Percentiles rank a stretch among this genome's conserved stretches.
Conservation (phyloP, 202 grass and related monocot genomes). For the Miscanthus sacchariflorus region DNA sequence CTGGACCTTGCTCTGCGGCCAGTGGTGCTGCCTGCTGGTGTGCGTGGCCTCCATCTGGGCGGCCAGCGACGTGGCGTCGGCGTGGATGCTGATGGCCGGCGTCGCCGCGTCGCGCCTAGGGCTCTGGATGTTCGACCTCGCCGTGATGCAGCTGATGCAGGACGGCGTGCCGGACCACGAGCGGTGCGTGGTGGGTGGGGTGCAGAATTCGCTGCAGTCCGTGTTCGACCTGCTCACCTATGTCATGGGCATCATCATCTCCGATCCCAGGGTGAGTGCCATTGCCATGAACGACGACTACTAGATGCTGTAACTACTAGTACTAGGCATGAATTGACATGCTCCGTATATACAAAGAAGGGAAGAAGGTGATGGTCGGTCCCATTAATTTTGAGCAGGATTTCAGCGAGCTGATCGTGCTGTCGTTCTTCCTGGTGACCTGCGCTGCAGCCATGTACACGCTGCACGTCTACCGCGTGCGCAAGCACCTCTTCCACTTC, state of each 20-base stretch:
- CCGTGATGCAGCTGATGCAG: constrained; percentile 92
- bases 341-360: too few relatives aligned
- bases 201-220: constrained; percentile 93
- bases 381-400: constrained; percentile 47
- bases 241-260: constrained; percentile 90
- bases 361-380: too few relatives aligned
- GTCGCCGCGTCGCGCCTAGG: constrained; percentile 84
- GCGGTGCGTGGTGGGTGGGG: constrained; percentile 83
- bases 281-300: too few relatives aligned
- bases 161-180: constrained; percentile 74
- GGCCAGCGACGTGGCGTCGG: constrained; percentile 32
- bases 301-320: neutral
- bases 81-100: constrained; percentile 94
- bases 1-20: neutral
- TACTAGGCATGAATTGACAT: neutral
- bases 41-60: constrained; percentile 82
- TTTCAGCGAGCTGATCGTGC: constrained; percentile 71
- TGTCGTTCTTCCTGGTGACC: constrained; percentile 87
- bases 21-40: constrained; percentile 86
- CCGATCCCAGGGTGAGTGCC: constrained; percentile 69
- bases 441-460: constrained; percentile 74
- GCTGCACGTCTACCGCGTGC: constrained; percentile 61
- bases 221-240: constrained; percentile 89
- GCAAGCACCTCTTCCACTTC: constrained; percentile 91
- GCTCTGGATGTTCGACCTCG: constrained; percentile 95